Conservation (phyloP, 1,284 basidiomycete genomes). For the Boletus sp. region DNA sequence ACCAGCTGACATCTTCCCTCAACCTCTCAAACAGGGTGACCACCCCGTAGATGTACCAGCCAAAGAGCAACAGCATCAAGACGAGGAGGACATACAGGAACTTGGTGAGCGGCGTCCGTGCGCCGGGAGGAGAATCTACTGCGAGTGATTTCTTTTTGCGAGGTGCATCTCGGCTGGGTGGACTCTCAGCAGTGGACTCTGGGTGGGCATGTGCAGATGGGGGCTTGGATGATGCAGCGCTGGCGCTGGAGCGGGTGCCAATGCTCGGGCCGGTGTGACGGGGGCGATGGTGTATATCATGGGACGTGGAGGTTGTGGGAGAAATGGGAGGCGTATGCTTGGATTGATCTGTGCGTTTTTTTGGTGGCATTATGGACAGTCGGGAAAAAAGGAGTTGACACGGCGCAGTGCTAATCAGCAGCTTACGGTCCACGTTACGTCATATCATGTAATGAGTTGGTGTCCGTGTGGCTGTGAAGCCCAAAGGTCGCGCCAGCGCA, state of each 20-base stretch:
- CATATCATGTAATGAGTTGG: slow-evolving; percentile 19
- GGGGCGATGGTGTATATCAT: slow-evolving; percentile 11
- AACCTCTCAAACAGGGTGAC: slow-evolving; percentile 11
- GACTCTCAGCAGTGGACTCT: background rate
- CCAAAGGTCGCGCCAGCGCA: too few species aligned
- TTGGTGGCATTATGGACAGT: slow-evolving; percentile 17
- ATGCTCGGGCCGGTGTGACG: slow-evolving; percentile 21
- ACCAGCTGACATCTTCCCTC: slow-evolving; percentile 28
- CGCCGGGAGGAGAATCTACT: slow-evolving; percentile 4
- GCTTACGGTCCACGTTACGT: slow-evolving; percentile 12
- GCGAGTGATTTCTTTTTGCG: background rate
- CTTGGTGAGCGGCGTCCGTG: slow-evolving; percentile 10
- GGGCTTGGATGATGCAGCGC: slow-evolving; percentile 3
- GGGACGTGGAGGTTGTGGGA: slow-evolving; percentile 11
- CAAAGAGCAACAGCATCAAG: slow-evolving; percentile 15
- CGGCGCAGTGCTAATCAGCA: background rate
- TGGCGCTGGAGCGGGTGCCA: background rate
- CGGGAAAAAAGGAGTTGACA: background rate
- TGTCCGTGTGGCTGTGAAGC: background rate
- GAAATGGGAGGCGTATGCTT: slow-evolving; percentile 10
- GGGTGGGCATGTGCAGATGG: background rate
- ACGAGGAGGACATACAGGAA: slow-evolving; percentile 16
- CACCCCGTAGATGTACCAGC: slow-evolving; percentile 22
- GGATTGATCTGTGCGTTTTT: slow-evolving; percentile 17
- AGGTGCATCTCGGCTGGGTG: background rate